These are phyloP conservation scores for Moesziomyces sp. DNA, from an alignment of 1,284 basidiomycete species.

Conservation along the genomic window DNA sequence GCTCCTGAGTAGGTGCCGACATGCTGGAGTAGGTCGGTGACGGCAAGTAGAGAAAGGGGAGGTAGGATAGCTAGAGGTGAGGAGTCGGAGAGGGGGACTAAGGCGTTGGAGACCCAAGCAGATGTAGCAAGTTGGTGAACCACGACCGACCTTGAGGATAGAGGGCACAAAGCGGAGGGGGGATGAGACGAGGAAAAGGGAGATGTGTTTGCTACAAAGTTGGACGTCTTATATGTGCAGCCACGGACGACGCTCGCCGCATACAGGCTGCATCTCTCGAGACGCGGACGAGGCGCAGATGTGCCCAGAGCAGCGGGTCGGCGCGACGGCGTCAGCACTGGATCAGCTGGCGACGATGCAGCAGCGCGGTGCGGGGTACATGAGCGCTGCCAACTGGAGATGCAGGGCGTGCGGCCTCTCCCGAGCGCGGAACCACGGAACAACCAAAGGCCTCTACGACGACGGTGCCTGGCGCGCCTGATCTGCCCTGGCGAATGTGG, in stretches of 20 bases:
- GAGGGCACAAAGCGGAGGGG: background rate
- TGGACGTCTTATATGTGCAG: background rate
- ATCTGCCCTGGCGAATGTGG: background rate
- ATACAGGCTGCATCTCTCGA: background rate
- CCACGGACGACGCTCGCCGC: background rate
- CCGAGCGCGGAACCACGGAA: background rate
- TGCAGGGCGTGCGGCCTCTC: background rate
- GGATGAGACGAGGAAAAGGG: background rate
- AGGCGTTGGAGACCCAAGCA: background rate
- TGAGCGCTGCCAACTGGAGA: background rate
- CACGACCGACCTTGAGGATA: background rate
- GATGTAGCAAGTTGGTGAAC: background rate
- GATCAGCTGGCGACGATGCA: background rate
- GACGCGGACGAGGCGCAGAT: background rate
- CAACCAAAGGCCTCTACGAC: background rate
- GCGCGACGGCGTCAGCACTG: background rate
- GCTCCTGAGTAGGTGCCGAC: constrained; percentile 19
- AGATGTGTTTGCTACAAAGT: background rate
- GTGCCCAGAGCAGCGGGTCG: too few species aligned
- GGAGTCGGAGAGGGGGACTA: background rate
- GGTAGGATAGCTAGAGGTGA: background rate
- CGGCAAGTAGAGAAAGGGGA: background rate
- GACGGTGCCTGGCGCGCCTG: background rate
- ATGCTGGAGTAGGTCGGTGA: constrained; percentile 3
- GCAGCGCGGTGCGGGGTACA: background rate